A percentile compares a stretch with the other conserved stretches of the same genome.
Evolutionary conservation across 805 yeast genomes (phyloP).

Genomic region (Jamesozyma jinghongensis): DNA sequence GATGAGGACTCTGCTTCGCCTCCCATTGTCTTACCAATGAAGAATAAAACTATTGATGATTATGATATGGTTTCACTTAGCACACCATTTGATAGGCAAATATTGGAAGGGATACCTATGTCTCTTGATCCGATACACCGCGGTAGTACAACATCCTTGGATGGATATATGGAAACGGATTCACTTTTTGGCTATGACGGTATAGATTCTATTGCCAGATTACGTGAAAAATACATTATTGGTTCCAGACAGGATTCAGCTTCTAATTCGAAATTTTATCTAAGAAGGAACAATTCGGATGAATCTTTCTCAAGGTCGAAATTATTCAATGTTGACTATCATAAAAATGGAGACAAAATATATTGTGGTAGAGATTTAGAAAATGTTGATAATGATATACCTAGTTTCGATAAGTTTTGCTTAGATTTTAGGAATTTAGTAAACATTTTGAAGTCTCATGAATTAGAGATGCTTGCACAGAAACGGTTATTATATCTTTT

Average conservation of each 20-base stretch:
- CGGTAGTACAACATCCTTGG: conserved; percentile 4
- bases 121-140: conserved; percentile 16
- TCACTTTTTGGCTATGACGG: not conserved
- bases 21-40: no score
- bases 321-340: conserved; percentile 26
- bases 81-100: conserved; percentile 25
- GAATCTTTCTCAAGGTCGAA: conserved; percentile 26
- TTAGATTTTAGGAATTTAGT: conserved; percentile 25
- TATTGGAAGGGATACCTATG: conserved; percentile 26
- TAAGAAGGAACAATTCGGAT: conserved; percentile 14
- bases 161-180: not conserved
- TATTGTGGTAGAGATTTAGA: not conserved
- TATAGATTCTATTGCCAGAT: conserved; percentile 16
- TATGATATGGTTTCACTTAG: conserved; percentile 22
- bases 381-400: conserved; percentile 11
- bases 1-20: no score
- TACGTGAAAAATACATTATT: conserved; percentile 58
- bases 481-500: conserved; percentile 26
- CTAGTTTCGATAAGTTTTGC: conserved; percentile 26
- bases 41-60: conserved; percentile 18
- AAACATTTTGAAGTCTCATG: conserved; percentile 11
- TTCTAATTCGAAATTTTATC: conserved; percentile 62
- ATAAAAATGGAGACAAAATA: conserved; percentile 4
- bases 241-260: conserved; percentile 56
- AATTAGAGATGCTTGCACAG: conserved; percentile 13